phyloP scores from a whole-genome alignment of 2,329 filamentous ascomycete species.

The Fusarium decemcellulare region DNA sequence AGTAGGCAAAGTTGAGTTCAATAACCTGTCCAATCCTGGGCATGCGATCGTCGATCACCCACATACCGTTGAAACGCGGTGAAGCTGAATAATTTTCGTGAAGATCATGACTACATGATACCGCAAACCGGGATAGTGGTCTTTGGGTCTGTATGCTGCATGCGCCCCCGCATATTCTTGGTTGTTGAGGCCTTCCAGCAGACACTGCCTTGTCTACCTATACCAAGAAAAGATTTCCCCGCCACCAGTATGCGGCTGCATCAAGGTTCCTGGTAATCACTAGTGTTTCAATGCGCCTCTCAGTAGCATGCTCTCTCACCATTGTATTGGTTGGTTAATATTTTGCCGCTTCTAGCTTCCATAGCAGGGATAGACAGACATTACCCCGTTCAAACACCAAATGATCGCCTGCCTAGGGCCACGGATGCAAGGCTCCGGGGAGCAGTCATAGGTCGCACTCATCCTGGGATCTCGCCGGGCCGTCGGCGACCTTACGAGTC shows the following conservation, averaged over 20 bases:
- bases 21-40: not conserved
- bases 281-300: not conserved
- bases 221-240: not conserved
- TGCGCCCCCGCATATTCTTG: not conserved
- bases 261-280: too few relatives aligned
- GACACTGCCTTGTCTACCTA: not conserved
- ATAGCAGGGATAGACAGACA: not conserved
- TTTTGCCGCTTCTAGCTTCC: not conserved
- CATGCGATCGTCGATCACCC: not conserved
- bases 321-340: not conserved
- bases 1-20: not conserved
- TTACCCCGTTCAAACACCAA: not conserved
- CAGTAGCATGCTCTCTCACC: too few relatives aligned
- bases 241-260: not conserved
- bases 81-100: not conserved
- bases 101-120: not conserved
- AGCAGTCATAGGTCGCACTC: not conserved
- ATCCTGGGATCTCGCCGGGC: not conserved
- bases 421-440: not conserved
- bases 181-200: not conserved
- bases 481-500: constrained; percentile 17
- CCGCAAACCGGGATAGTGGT: not conserved
- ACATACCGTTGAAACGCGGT: not conserved
- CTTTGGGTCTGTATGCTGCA: too few relatives aligned
- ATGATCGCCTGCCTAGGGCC: constrained; percentile 3